Percentiles rank a stretch among this genome's conserved stretches.
Conservation (phyloP, 129 eudicot species). For the Lactuca sativa region DNA sequence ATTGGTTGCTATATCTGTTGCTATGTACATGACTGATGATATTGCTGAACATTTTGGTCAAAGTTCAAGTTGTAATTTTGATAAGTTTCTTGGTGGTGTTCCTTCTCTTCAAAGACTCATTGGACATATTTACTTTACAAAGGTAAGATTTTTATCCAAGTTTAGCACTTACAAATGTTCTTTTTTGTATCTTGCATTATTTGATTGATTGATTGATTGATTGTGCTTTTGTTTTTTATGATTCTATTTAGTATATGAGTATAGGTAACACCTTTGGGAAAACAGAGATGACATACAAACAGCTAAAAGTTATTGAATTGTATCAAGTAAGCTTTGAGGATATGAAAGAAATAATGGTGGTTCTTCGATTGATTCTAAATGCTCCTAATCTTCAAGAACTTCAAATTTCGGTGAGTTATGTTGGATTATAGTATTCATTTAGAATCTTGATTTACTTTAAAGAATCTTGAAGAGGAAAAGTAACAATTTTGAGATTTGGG, state of each 20-base stretch:
- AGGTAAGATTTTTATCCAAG: conserved; percentile 45
- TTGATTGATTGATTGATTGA: too few species aligned
- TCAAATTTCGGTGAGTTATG: conserved; percentile 78
- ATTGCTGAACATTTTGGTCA: conserved; percentile 77
- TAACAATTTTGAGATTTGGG: not conserved
- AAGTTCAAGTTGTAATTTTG: conserved; percentile 84
- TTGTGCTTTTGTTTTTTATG: not conserved
- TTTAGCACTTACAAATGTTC: too few species aligned
- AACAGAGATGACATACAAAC: conserved; percentile 41
- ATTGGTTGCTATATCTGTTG: conserved; percentile 66
- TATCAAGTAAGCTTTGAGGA: conserved; percentile 95
- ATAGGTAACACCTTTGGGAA: conserved; percentile 59
- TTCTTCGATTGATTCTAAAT: conserved; percentile 71
- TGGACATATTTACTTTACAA: conserved; percentile 88
- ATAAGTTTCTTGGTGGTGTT: conserved; percentile 87
- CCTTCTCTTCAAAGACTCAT: conserved; percentile 74
- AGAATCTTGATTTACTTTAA: too few species aligned
- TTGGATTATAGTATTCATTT: too few species aligned
- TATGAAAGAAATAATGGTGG: conserved; percentile 77
- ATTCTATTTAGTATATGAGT: conserved; percentile 66
- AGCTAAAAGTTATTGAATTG: conserved; percentile 65
- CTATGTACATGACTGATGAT: conserved; percentile 86
- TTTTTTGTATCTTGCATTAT: too few species aligned
- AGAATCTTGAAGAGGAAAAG: too few species aligned
- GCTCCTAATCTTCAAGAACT: conserved; percentile 80